phyloP scores from a whole-genome alignment of 371 early-diverging fungal species.

The Rhizopus sp. region DNA sequence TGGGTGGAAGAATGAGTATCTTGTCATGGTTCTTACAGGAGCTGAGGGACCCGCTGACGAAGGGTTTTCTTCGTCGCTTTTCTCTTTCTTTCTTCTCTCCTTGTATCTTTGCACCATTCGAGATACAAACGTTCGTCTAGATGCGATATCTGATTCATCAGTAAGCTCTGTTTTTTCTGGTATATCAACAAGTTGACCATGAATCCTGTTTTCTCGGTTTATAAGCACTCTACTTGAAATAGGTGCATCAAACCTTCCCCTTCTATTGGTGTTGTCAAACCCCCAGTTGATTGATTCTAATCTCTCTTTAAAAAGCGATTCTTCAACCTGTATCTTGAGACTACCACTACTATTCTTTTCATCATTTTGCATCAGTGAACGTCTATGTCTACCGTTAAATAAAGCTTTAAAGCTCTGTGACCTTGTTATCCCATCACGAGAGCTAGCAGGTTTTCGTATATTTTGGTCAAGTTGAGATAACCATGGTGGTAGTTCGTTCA shows the following conservation, averaged over 20 bases:
- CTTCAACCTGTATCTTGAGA: neutral
- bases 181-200: neutral
- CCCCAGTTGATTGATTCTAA: slow-evolving; percentile 1
- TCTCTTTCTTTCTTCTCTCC: neutral
- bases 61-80: neutral
- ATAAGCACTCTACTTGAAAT: neutral
- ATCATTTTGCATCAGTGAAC: slow-evolving; percentile 21
- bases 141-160: neutral
- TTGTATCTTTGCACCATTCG: neutral
- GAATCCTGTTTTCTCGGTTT: neutral
- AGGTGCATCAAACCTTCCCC: neutral
- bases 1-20: neutral
- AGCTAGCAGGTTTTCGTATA: slow-evolving; percentile 64
- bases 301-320: neutral
- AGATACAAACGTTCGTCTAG: neutral
- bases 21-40: neutral
- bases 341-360: neutral
- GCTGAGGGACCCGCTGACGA: neutral
- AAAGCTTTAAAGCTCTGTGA: slow-evolving; percentile 35
- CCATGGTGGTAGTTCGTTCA: slow-evolving; percentile 94
- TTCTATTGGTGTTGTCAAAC: slow-evolving; percentile 3
- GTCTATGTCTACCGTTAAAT: slow-evolving; percentile 27
- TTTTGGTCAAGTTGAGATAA: slow-evolving; percentile 85
- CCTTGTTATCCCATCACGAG: slow-evolving; percentile 40
- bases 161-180: neutral